Base-by-base conservation (phyloP, 768 basidiomycete species). In the Tylopilus sp. region DNA sequence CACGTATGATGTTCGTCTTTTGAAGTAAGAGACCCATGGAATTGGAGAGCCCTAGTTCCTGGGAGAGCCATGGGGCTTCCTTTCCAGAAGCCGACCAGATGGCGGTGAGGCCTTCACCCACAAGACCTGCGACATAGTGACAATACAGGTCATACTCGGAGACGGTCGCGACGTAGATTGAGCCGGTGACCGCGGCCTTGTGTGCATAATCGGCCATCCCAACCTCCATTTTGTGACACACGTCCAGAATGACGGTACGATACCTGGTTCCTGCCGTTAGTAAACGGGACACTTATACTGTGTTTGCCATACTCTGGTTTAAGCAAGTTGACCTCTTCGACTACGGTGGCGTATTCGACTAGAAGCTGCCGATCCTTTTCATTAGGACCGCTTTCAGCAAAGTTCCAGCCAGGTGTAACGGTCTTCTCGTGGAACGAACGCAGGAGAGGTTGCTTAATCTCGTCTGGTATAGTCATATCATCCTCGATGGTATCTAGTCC, bases 401-500 rank as follows among this genome's bases (percentile, higher is more conserved):
- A 99, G 17, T 76, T 85, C 93, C 94, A 98, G 24, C 92, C 94
- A 0, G 89, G 85, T 4, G 84, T 83, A 22, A 87, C 74, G 6
- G 89, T 86, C 61, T 87, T 82, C 62, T 83, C 70, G 73, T 95
- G 87, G 72, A 98, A 94, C 1, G 82, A 72, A 11, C 91, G 84
- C 30, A 99, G 78, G 26, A 98, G 63, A 3, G 91, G 87, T 49
- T 93, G 90, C 68, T 99, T 99, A 61, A 86, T 70, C 17, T 83
- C 74, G 70, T 93, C 91, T 1, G 90, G 79, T 52, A 99, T 82
- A 0, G 93, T 90, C 94, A 98, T 98, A 74, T 99, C 96, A 70
- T 99, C 96, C 70, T 98, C 96, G 57, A 99, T 83, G 5, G 96
- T 99, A 70, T 99, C 96, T n/a, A 98, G 76, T 6, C 85, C 97